Base-by-base conservation (phyloP, 768 basidiomycete species). In the Phlegmacium glaucopus region DNA sequence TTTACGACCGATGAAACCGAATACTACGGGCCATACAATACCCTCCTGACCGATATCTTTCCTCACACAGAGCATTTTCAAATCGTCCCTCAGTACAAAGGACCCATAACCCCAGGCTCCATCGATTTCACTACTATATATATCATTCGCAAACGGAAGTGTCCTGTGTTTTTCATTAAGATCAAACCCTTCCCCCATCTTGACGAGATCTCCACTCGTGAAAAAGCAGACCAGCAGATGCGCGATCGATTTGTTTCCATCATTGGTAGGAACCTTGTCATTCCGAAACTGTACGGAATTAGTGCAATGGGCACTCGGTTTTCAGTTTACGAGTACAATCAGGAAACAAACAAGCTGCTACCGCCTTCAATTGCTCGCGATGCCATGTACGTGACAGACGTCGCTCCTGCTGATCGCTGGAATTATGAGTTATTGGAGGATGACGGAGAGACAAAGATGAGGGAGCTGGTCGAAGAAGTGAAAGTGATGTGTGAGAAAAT, bases 121-220 rank as follows among this genome's bases (percentile, higher is more conserved):
- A 51, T 60, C 47, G 56, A 61, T 38, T 60, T 58, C 44, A 53
- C 53, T 29, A 54, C 51, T 12, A 37, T 51, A 30, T 61, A 52
- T 56, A 50, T 58, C 37, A 54, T 60, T 22, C 42, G 53, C 18
- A 47, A 44, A 43, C 35, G 34, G 45, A 37, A 49, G 11, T 52
- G 50, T 29, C 60, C 61, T 25, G 54, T 66, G 30, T 61, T 63
- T 44, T 64, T 63, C 43, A n/a, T 64, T 35, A 50, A 63, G 44
- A 52, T 62, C 51, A 63, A 61, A 32, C 59, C 56, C 25, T 45
- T 52, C 22, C 48, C 53, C 26, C 27, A 48, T 39, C 42, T 52
- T 29, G 28, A 17, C 9, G 10, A 48, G 9, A 34, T 35, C 32
- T 58, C 54, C 35, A 26, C 52, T 43, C 60, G 61, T 26, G 44